These are phyloP conservation scores for Lepidopterella palustris DNA, from an alignment of 495 filamentous ascomycete species.

Conservation along the genomic window DNA sequence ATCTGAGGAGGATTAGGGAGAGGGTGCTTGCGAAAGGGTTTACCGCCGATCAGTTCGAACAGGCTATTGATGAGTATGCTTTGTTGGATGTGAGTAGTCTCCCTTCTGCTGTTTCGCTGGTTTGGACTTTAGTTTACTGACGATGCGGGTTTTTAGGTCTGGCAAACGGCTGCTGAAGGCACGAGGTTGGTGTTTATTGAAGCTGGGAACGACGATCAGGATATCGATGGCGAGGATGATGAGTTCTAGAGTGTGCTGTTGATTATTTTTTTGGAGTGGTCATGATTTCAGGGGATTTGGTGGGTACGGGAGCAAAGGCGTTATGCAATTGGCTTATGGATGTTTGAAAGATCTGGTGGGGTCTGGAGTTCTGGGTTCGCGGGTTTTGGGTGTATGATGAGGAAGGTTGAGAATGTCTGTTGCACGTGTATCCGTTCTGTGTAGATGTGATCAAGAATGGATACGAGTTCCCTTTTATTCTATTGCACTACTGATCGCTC, in stretches of 20 bases:
- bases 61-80: conserved; percentile 83
- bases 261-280: too few relatives aligned
- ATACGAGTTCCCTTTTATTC: too few relatives aligned
- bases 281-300: too few relatives aligned
- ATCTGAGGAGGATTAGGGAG: conserved; percentile 78
- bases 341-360: too few relatives aligned
- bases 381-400: too few relatives aligned
- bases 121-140: conserved; percentile 29
- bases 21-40: conserved; percentile 93
- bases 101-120: background rate
- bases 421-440: too few relatives aligned
- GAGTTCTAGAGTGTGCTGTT: conserved; percentile 22
- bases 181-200: conserved; percentile 79
- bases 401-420: too few relatives aligned
- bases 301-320: too few relatives aligned
- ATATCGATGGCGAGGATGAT: conserved; percentile 47
- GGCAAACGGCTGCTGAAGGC: conserved; percentile 87
- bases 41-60: conserved; percentile 82
- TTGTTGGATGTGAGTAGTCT: conserved; percentile 68
- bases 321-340: too few relatives aligned
- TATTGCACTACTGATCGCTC: too few relatives aligned
- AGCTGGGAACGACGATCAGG: conserved; percentile 47
- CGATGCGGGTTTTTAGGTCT: conserved; percentile 57
- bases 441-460: too few relatives aligned
- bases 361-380: too few relatives aligned